Evolutionary conservation across 2,329 filamentous ascomycete genomes (phyloP).

Genomic region (Aspergillus calidoustus): DNA sequence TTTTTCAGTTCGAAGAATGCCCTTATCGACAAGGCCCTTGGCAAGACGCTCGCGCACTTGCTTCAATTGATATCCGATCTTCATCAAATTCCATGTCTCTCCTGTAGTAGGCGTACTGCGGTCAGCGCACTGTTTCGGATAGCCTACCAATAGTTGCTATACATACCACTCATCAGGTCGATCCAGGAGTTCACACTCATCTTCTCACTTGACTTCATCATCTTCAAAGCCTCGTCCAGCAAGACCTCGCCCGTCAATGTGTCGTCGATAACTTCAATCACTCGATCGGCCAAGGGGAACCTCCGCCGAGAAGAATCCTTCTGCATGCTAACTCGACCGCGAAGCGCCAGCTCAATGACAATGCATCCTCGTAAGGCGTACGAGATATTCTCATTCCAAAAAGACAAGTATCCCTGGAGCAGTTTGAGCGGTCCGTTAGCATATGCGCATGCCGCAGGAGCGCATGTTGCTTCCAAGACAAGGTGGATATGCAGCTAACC

Average conservation of each 20-base stretch:
- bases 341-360: slow-evolving; percentile 94
- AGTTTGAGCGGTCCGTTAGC: slow-evolving; percentile 27
- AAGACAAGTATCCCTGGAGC: slow-evolving; percentile 88
- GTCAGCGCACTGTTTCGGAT: slow-evolving; percentile 8
- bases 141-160: background rate
- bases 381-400: slow-evolving; percentile 99
- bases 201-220: slow-evolving; percentile 99
- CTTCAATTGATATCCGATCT: slow-evolving; percentile 99
- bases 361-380: slow-evolving; percentile 98
- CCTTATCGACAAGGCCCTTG: slow-evolving; percentile 98
- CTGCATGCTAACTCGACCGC: slow-evolving; percentile 97
- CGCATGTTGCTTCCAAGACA: background rate
- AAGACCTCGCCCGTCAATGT: slow-evolving; percentile 95
- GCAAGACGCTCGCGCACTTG: slow-evolving; percentile 97
- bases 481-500: slow-evolving; percentile 58
- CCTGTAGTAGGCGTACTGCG: slow-evolving; percentile 59
- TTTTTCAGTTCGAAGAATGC: slow-evolving; percentile 97
- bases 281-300: slow-evolving; percentile 87
- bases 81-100: slow-evolving; percentile 99
- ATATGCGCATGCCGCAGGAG: slow-evolving; percentile 4
- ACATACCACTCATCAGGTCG: slow-evolving; percentile 92
- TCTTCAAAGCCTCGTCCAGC: slow-evolving; percentile 96
- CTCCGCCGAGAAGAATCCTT: slow-evolving; percentile 90
- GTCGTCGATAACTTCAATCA: slow-evolving; percentile 97
- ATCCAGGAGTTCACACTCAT: slow-evolving; percentile 99